A percentile compares a stretch with the other conserved stretches of the same genome.
Evolutionary conservation across 2,329 filamentous ascomycete species (phyloP).

Genomic region (Colletotrichum shisoi): DNA sequence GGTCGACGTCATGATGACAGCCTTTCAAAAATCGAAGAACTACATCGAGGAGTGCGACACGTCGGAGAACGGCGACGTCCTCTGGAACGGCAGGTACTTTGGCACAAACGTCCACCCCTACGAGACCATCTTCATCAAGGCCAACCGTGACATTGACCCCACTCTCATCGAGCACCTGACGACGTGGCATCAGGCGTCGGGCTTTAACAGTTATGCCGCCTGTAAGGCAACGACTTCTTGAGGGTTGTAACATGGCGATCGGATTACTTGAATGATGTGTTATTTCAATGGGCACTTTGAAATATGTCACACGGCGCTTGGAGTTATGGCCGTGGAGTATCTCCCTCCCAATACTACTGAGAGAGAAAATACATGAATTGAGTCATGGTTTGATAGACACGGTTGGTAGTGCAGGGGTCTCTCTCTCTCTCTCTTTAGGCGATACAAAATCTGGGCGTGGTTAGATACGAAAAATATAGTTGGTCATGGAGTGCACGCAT

Average conservation of each 20-base stretch:
- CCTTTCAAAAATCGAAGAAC: conserved; percentile 42
- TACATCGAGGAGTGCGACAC: conserved; percentile 36
- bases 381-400: too few relatives aligned
- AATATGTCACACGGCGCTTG: background rate
- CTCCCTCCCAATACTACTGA: too few relatives aligned
- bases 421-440: too few relatives aligned
- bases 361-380: too few relatives aligned
- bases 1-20: conserved; percentile 48
- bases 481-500: too few relatives aligned
- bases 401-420: too few relatives aligned
- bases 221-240: conserved; percentile 32
- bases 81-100: conserved; percentile 46
- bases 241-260: background rate
- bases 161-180: conserved; percentile 45
- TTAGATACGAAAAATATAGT: too few relatives aligned
- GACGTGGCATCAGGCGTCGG: conserved; percentile 44
- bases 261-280: too few relatives aligned
- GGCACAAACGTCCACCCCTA: conserved; percentile 50
- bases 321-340: too few relatives aligned
- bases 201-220: conserved; percentile 44
- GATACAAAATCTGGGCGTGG: too few relatives aligned
- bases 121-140: conserved; percentile 51
- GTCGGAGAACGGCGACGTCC: conserved; percentile 42
- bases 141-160: conserved; percentile 46
- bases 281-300: background rate